Evolutionary conservation across 805 yeast species (phyloP).

Genomic region (Wickerhamomyces ciferrii): DNA sequence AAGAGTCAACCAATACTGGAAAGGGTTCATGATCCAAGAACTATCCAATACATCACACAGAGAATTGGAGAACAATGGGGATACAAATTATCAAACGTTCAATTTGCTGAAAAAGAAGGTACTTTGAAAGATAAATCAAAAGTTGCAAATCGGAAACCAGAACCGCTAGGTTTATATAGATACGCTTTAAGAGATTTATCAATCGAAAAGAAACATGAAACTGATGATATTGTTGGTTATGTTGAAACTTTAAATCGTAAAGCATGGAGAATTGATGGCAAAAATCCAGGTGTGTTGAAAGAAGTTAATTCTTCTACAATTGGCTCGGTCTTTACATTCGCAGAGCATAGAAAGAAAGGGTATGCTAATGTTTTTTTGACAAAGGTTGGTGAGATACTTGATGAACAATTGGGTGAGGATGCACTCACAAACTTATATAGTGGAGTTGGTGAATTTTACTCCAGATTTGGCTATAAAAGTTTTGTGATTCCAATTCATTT

Average conservation of each 20-base stretch:
- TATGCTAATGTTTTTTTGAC: conserved; percentile 46
- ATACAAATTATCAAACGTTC: conserved; percentile 19
- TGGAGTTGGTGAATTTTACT: conserved; percentile 67
- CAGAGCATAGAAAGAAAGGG: conserved; percentile 45
- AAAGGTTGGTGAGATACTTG: conserved; percentile 28
- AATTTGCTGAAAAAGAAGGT: conserved; percentile 25
- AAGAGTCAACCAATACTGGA: not conserved
- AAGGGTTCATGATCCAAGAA: not conserved
- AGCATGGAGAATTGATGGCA: conserved; percentile 25
- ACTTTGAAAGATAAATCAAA: not conserved
- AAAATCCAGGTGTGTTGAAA: conserved; percentile 16
- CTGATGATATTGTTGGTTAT: conserved; percentile 32
- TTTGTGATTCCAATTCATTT: conserved; percentile 31
- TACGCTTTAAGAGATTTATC: conserved; percentile 26
- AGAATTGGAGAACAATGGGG: conserved; percentile 21
- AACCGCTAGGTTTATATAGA: conserved; percentile 27
- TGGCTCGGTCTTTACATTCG: conserved; percentile 57
- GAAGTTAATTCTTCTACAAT: conserved; percentile 34
- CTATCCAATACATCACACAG: not conserved
- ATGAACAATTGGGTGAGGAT: conserved; percentile 24
- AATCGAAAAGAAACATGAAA: conserved; percentile 16
- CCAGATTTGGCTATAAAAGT: conserved; percentile 53
- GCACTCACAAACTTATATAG: conserved; percentile 52
- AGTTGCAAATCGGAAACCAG: not conserved
- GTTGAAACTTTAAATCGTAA: conserved; percentile 35